Evolutionary conservation across 495 filamentous ascomycete species (phyloP), one percentile per base, ranked within the genome.

Genomic region (Podospora bellae-mahoneyi): DNA sequence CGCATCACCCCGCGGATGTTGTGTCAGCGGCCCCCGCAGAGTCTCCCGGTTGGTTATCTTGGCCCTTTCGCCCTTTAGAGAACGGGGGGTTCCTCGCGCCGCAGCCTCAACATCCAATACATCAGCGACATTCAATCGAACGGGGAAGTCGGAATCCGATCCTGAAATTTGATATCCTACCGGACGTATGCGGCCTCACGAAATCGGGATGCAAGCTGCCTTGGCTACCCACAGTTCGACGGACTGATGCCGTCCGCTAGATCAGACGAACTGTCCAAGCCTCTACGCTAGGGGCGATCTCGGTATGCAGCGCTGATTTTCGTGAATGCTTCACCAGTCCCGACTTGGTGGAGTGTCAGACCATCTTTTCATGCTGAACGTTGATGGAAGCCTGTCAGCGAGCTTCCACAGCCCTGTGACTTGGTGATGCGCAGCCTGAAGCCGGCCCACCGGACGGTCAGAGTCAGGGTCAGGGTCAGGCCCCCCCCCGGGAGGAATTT

Each of bases 401-500:
- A 3, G 60, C 60, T 62, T 62, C 60, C n/a, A 26, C 60, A 62
- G 60, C 60, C 60, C 60, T 62, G 60, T 18, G 60, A 62, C 23
- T 23, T 23, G 23, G 60, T 19, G 30, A 18, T 28, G 30, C 28
- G 60, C 60, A 39, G 28, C 60, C 23, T 62, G 60, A 30, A 62
- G 54, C 54, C 16, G 18, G 20, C 54, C 54, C 3, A 44, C 30
- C 19, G 27, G 18, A 61, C 23, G 27, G 59, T 61, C 28, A 62
- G 60, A 32, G 60, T 62, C 30, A 65, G 27, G 44, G 27, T 7
- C 5, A 67, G 23, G 20, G 1, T 20, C 20, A 20, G 20, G 20
- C 0, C 20, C 20, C 20, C 20, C 66, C 65, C 23, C 2, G 23
- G 59, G 66, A 68, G 54, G 62, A 74, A 71, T 67, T 71, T 72